phyloP scores from a whole-genome alignment of 2,329 filamentous ascomycete species.

The Diaporthe sp. region DNA sequence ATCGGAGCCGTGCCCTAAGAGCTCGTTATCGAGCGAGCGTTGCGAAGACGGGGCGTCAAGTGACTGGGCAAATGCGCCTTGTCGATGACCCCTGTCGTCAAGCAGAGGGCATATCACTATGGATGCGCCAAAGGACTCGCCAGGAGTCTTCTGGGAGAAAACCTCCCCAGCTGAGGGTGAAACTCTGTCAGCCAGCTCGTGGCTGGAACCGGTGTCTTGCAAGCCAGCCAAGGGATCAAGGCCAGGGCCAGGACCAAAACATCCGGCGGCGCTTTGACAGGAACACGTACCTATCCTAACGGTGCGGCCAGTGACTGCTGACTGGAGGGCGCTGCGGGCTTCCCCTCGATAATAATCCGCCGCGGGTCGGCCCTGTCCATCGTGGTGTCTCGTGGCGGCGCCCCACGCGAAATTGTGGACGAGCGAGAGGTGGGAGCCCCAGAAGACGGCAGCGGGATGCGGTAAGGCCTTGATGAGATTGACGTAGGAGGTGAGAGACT shows the following conservation, averaged over 20 bases:
- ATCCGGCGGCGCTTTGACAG: neutral
- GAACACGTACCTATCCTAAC: slow-evolving; percentile 25
- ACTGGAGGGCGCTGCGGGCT: slow-evolving; percentile 24
- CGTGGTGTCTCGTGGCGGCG: neutral
- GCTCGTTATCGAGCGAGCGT: slow-evolving; percentile 21
- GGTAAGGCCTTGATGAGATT: slow-evolving; percentile 24
- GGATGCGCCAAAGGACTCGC: neutral
- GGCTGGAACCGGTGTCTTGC: neutral
- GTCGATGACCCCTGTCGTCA: slow-evolving; percentile 25
- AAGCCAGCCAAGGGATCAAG: neutral
- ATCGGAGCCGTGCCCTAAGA: neutral
- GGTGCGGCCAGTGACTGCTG: slow-evolving; percentile 28
- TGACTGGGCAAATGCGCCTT: slow-evolving; percentile 23
- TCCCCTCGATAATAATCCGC: slow-evolving; percentile 1
- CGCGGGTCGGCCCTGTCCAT: slow-evolving; percentile 14
- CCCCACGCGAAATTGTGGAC: slow-evolving; percentile 31
- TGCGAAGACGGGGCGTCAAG: neutral
- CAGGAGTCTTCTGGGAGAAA: neutral
- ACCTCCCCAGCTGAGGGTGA: neutral
- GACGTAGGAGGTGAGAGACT: slow-evolving; percentile 16
- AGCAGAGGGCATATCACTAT: slow-evolving; percentile 29
- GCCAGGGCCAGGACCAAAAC: neutral
- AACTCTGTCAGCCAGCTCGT: neutral
- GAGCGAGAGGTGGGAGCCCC: slow-evolving; percentile 19
- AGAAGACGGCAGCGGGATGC: slow-evolving; percentile 33